Conservation (phyloP, 192 early-diverging fungal species). For the Coemansia sp. region DNA sequence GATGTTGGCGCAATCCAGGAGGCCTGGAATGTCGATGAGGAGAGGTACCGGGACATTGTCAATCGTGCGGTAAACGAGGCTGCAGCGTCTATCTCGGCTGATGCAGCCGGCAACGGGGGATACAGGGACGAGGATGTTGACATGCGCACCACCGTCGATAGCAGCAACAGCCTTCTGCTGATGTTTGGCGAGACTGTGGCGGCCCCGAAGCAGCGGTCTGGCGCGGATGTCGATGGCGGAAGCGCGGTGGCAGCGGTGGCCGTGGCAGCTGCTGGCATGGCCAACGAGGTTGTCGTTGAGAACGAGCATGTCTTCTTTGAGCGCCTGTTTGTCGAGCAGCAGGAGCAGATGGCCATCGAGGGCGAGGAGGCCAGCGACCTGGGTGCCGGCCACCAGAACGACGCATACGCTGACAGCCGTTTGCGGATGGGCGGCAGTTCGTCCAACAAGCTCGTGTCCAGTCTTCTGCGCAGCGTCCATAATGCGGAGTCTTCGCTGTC, state of each 20-base stretch:
- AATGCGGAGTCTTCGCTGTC: slow-evolving; percentile 45
- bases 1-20: slow-evolving; percentile 62
- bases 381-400: not conserved
- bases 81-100: not conserved
- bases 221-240: slow-evolving; percentile 57
- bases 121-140: not conserved
- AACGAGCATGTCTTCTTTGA: slow-evolving; percentile 90
- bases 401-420: slow-evolving; percentile 12
- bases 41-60: slow-evolving; percentile 35
- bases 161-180: slow-evolving; percentile 25
- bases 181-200: slow-evolving; percentile 49
- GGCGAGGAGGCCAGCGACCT: slow-evolving; percentile 38
- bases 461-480: slow-evolving; percentile 32
- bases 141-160: not conserved
- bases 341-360: slow-evolving; percentile 59
- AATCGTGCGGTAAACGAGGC: slow-evolving; percentile 23
- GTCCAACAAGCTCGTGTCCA: slow-evolving; percentile 27
- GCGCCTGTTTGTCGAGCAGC: slow-evolving; percentile 71
- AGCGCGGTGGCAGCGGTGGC: slow-evolving; percentile 56
- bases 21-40: slow-evolving; percentile 66
- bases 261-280: slow-evolving; percentile 47
- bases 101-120: not conserved
- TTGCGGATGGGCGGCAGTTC: slow-evolving; percentile 11
- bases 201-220: slow-evolving; percentile 61
- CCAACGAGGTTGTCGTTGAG: slow-evolving; percentile 72